phyloP scores from a whole-genome alignment of 192 early-diverging fungal species.

The Mortierella antarctica region DNA sequence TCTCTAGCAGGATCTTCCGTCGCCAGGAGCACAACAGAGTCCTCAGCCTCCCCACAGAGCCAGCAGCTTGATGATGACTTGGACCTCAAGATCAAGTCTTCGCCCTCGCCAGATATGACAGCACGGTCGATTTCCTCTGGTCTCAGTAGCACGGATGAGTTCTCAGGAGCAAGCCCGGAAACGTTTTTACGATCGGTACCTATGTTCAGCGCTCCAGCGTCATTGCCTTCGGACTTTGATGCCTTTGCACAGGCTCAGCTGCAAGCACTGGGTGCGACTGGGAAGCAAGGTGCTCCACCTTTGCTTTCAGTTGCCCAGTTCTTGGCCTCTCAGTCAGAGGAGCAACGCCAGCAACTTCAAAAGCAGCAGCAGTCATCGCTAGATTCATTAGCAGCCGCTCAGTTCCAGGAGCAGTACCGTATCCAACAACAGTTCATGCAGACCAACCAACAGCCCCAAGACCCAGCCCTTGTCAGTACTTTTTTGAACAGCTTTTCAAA shows the following conservation, averaged over 20 bases:
- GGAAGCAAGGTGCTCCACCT: conserved; percentile 15
- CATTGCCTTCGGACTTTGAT: conserved; percentile 38
- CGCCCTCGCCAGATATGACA: conserved; percentile 30
- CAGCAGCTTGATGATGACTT: conserved; percentile 23
- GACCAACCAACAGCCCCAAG: conserved; percentile 32
- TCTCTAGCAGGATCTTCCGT: neutral
- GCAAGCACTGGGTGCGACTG: conserved; percentile 13
- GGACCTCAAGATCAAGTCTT: conserved; percentile 33
- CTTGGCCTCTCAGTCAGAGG: conserved; percentile 26
- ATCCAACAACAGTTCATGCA: conserved; percentile 15
- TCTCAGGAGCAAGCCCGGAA: neutral
- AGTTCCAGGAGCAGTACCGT: conserved; percentile 24
- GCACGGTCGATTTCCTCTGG: conserved; percentile 14
- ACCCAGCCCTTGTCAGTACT: conserved; percentile 21
- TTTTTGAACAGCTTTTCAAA: conserved; percentile 40
- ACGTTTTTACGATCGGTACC: conserved; percentile 24
- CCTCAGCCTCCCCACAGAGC: neutral
- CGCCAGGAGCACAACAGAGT: neutral
- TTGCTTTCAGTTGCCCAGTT: conserved; percentile 39
- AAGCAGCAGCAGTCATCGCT: conserved; percentile 16
- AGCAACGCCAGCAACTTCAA: conserved; percentile 13
- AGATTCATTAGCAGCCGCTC: conserved; percentile 4
- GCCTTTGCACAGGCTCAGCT: conserved; percentile 34
- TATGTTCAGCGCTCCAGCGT: conserved; percentile 19
- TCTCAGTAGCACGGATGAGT: neutral